Base-by-base conservation (phyloP, 768 basidiomycete species). In the Suillus paluster region DNA sequence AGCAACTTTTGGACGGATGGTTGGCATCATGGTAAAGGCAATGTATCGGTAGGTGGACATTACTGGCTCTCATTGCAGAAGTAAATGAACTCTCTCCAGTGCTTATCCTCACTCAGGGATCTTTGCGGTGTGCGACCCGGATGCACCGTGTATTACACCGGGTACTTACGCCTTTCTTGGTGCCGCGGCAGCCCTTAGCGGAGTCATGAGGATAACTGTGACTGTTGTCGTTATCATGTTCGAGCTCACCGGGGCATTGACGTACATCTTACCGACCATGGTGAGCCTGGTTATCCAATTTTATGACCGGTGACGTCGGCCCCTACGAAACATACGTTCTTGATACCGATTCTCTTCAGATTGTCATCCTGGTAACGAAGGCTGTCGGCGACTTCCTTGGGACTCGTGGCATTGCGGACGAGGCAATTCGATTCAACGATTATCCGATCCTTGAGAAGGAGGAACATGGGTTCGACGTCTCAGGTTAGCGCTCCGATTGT, bases 161-260 rank as follows among this genome's bases (percentile, higher is more conserved):
- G 97, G 97, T 21, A 98, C 97, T 10, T 99, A 99, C 75, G 97
- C 97, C 2, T 94, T 99, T 70, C 82, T 99, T 14, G 97, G 97
- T 7, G 97, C 97, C 1, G 97, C 97, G 4, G 97, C 97, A 7
- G 92, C 95, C 15, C 79, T 99, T 45, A 95, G 97, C 59, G 97
- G 97, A 38, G 88, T 99, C 58, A 99, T 98, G 85, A 86, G 96
- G 67, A 92, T 99, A 61, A 99, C 97, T 0, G 95, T 99, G 30
- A 94, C 96, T 0, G 95, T 99, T 6, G 97, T 99, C 9, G 97
- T 99, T 39, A 96, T 99, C 75, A 99, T 99, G 95, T 99, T 98
- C 73, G 97, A 99, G 70, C 82, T 99, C 21, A 99, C 97, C 4
- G 97, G 97, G 14, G 97, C 97, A 7, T 75, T 99, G 70, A 98